A percentile compares a stretch with the other conserved stretches of the same genome.
Evolutionary conservation across 225 moss, liverwort and hornwort genomes (phyloP).

Genomic region (Marchantia paleacea): DNA sequence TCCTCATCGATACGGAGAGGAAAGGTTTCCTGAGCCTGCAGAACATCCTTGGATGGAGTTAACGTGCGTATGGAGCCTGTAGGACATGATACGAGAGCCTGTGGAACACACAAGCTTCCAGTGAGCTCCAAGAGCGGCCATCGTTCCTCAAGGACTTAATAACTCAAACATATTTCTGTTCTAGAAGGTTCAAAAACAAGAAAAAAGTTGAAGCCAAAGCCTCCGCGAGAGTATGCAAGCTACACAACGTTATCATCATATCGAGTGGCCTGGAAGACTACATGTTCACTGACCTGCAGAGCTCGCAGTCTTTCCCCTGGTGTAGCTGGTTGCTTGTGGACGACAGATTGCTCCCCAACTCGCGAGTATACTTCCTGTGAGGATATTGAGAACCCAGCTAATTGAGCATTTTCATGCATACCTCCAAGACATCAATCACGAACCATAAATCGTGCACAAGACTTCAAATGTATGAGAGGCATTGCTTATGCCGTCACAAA

Average conservation of each 20-base stretch:
- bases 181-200: not conserved
- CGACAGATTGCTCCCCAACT: constrained; percentile 50
- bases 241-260: not conserved
- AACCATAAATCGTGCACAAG: not conserved
- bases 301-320: constrained; percentile 59
- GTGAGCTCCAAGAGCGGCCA: too few relatives aligned
- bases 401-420: too few relatives aligned
- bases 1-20: constrained; percentile 57
- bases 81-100: constrained; percentile 71
- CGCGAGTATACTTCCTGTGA: constrained; percentile 53
- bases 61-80: constrained; percentile 71
- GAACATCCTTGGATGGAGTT: constrained; percentile 58
- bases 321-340: constrained; percentile 73
- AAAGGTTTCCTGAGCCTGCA: constrained; percentile 56
- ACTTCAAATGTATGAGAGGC: not conserved
- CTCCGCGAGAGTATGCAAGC: not conserved
- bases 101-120: not conserved
- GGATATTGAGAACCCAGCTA: not conserved
- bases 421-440: too few relatives aligned
- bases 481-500: not conserved
- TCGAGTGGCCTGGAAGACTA: not conserved
- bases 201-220: not conserved
- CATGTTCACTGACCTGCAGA: constrained; percentile 43
- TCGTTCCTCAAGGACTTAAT: too few relatives aligned
- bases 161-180: not conserved